phyloP scores from a whole-genome alignment of 768 basidiomycete species.

The Boletus rex-veris region DNA sequence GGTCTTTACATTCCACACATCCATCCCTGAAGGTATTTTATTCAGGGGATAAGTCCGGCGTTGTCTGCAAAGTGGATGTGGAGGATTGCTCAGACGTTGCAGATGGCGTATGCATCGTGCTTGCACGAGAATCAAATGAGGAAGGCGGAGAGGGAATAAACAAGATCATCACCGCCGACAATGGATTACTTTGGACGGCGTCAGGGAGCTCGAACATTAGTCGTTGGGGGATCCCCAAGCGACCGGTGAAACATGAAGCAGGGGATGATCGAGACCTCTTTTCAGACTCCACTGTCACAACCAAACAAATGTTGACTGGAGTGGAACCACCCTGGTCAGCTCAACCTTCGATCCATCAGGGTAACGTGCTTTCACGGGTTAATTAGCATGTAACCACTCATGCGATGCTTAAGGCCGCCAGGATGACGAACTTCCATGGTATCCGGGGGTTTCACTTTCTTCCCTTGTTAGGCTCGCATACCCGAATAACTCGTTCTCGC shows the following conservation, averaged over 20 bases:
- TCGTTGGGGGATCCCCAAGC: slow-evolving; percentile 71
- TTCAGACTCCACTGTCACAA: slow-evolving; percentile 12
- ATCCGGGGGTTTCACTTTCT: slow-evolving; percentile 67
- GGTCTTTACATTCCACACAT: slow-evolving; percentile 88
- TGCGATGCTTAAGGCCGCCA: slow-evolving; percentile 13
- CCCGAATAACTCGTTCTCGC: slow-evolving; percentile 58
- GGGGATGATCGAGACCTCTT: slow-evolving; percentile 13
- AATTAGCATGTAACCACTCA: slow-evolving; percentile 8
- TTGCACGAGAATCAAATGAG: slow-evolving; percentile 65
- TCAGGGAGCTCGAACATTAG: slow-evolving; percentile 77
- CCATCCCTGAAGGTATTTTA: slow-evolving; percentile 87
- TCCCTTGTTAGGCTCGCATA: slow-evolving; percentile 67
- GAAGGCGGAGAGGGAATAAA: slow-evolving; percentile 64
- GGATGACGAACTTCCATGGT: slow-evolving; percentile 30
- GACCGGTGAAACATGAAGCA: slow-evolving; percentile 25
- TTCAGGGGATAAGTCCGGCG: slow-evolving; percentile 90
- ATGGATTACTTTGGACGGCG: slow-evolving; percentile 87
- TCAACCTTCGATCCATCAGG: slow-evolving; percentile 14
- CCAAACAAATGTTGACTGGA: slow-evolving; percentile 9
- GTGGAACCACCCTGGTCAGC: slow-evolving; percentile 18
- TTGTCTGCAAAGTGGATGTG: slow-evolving; percentile 88
- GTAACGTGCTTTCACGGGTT: slow-evolving; percentile 9
- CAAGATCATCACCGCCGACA: slow-evolving; percentile 78
- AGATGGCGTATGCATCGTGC: slow-evolving; percentile 84
- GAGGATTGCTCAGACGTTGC: slow-evolving; percentile 76